Base-by-base conservation (phyloP, 192 early-diverging fungal species). In the Dimargaris verticillata region DNA sequence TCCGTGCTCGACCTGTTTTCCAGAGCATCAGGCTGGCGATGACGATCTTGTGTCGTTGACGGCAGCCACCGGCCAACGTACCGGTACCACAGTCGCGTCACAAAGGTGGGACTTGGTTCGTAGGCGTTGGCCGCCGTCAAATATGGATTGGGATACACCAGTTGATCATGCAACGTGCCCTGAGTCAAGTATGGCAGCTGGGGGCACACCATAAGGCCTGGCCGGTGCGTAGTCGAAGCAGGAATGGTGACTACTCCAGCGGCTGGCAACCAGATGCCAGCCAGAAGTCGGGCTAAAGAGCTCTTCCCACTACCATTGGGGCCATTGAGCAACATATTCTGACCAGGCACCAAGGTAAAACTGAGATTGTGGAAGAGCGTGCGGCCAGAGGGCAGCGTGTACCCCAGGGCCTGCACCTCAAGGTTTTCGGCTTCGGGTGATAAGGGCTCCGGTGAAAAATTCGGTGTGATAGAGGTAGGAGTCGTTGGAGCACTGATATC, bases 241-340 rank as follows among this genome's bases (percentile, higher is more conserved):
- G 73, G 71, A 12, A 72, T 50, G 25, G 42, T 62, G 53, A 80
- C 54, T 15, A 22, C 61, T 67, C 88, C 89, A n/a, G 62, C 54
- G 0, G 62, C 63, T 14, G 80, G 72, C 17, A 66, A 73, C 87
- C 87, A 94, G 41, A 96, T 64, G 0, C 86, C 86, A 20, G 83
- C 81, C 49, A 94, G 73, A 7, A 78, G 78, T 6, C 90, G 77
- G 22, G 94, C 58, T 18, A 96, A 46, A 7, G 87, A 87, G 17
- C 87, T 86, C 64, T 96, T 96, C 41, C 93, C 93, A 18, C 69
- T 66, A 66, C 93, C 93, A 60, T 89, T 90, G 6, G 86, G 81
- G 0, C 87, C 88, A 7, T 73, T 76, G 60, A 92, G 74, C 22
- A 87, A 64, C 47, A 86, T 72, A 63, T 83, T 75, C 24, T 75